A percentile compares a stretch with the other conserved stretches of the same genome.
Conservation (phyloP, 805 yeast species). For the Yamadazyma akitaensis region DNA sequence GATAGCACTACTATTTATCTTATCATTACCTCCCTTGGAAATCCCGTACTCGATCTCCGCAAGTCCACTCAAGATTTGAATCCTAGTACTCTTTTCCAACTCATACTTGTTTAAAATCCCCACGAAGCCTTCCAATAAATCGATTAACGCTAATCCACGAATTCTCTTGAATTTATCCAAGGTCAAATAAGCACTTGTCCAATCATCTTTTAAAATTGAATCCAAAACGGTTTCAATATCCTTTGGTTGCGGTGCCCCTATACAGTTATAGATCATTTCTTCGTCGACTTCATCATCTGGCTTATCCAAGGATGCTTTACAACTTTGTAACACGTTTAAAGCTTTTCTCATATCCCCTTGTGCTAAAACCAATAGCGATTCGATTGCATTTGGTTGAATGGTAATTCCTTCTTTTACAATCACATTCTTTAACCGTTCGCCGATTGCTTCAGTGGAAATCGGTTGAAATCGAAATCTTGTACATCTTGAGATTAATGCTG, state of each 20-base stretch:
- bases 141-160: constrained; percentile 89
- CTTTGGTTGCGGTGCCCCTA: constrained; percentile 91
- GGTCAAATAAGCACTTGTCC: constrained; percentile 73
- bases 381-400: constrained; percentile 56
- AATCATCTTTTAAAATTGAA: constrained; percentile 80
- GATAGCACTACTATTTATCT: constrained; percentile 83
- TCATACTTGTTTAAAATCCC: constrained; percentile 68
- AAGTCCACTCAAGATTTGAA: constrained; percentile 62
- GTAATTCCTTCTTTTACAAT: constrained; percentile 63
- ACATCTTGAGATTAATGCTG: constrained; percentile 91
- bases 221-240: constrained; percentile 75
- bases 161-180: constrained; percentile 59
- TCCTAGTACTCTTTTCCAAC: constrained; percentile 58
- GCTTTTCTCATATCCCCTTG: constrained; percentile 97
- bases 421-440: constrained; percentile 64
- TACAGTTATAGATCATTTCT: constrained; percentile 84
- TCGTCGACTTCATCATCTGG: constrained; percentile 49
- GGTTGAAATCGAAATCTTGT: constrained; percentile 94
- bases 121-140: constrained; percentile 72
- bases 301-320: constrained; percentile 62
- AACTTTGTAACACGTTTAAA: constrained; percentile 89
- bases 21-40: constrained; percentile 88
- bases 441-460: constrained; percentile 61
- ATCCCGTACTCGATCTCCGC: constrained; percentile 90
- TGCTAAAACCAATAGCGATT: constrained; percentile 66